phyloP scores from a whole-genome alignment of 306 rosid genomes.

The Hippophae gyantsensis region DNA sequence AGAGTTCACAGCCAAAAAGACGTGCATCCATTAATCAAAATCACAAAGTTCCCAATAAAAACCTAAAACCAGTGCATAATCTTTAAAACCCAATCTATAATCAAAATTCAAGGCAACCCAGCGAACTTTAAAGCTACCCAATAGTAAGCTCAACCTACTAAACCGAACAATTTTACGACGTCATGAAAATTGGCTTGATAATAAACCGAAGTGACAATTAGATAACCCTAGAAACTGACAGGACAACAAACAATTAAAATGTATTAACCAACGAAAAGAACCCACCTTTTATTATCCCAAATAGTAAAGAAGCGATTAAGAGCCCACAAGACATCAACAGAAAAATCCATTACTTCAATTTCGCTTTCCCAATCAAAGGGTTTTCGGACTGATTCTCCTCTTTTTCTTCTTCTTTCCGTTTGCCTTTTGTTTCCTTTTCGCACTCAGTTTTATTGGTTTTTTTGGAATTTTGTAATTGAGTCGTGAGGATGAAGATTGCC shows the following conservation, averaged over 20 bases:
- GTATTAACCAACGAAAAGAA: slow-evolving; percentile 13
- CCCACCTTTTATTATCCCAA: slow-evolving; percentile 44
- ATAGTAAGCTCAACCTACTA: slow-evolving; percentile 2
- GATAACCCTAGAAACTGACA: slow-evolving; percentile 9
- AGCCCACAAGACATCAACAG: slow-evolving; percentile 29
- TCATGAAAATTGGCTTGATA: not conserved
- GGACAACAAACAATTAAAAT: slow-evolving; percentile 8
- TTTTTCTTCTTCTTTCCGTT: slow-evolving; percentile 11
- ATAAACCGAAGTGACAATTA: slow-evolving; percentile 4
- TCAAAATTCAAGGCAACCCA: slow-evolving; percentile 5
- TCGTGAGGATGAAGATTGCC: slow-evolving; percentile 28
- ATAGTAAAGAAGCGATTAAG: slow-evolving; percentile 34
- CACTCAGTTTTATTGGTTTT: slow-evolving; percentile 1
- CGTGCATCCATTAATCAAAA: slow-evolving; percentile 7
- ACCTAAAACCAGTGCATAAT: slow-evolving; percentile 14
- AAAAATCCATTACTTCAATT: slow-evolving; percentile 31
- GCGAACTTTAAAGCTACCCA: slow-evolving; percentile 16
- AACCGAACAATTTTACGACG: not conserved
- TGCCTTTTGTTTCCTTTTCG: not conserved
- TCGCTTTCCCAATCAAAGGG: slow-evolving; percentile 20
- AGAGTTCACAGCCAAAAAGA: slow-evolving; percentile 15
- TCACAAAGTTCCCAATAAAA: not conserved
- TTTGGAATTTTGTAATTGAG: slow-evolving; percentile 6
- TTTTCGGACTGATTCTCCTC: slow-evolving; percentile 29
- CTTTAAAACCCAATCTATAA: slow-evolving; percentile 6